Evolutionary conservation across 2,329 filamentous ascomycete species (phyloP).

Genomic region (Verticillium zaregamsianum): DNA sequence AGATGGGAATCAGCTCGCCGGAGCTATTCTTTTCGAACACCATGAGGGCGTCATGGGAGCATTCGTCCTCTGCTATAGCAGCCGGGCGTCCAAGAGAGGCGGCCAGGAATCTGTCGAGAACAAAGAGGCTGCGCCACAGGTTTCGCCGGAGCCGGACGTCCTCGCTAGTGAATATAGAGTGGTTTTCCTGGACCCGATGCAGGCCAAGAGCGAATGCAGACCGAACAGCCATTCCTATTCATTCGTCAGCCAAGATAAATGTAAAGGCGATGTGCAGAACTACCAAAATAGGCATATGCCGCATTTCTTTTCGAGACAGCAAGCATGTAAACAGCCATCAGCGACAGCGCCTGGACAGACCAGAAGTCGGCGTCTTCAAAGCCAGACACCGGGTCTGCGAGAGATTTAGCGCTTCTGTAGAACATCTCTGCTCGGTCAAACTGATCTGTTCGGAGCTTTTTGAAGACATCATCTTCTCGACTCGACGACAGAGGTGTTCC

Average conservation of each 20-base stretch:
- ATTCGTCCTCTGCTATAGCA: slow-evolving; percentile 59
- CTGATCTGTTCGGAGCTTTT: slow-evolving; percentile 42
- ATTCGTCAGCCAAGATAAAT: not conserved
- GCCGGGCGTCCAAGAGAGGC: slow-evolving; percentile 59
- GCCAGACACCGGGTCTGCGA: slow-evolving; percentile 39
- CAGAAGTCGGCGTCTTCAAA: slow-evolving; percentile 62
- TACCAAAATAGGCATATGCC: slow-evolving; percentile 56
- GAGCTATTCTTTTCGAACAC: slow-evolving; percentile 11
- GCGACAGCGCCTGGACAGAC: slow-evolving; percentile 58
- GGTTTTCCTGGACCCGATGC: slow-evolving; percentile 53
- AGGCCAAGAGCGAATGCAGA: slow-evolving; percentile 60
- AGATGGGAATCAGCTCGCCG: slow-evolving; percentile 6
- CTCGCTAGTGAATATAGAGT: slow-evolving; percentile 44
- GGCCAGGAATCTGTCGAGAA: slow-evolving; percentile 61
- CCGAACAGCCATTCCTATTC: slow-evolving; percentile 56
- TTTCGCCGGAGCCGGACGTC: slow-evolving; percentile 48
- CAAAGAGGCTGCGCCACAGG: slow-evolving; percentile 60
- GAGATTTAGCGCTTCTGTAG: slow-evolving; percentile 53
- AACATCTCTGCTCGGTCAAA: slow-evolving; percentile 57
- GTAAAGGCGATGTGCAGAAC: not conserved
- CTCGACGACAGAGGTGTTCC: slow-evolving; percentile 47
- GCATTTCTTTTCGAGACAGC: slow-evolving; percentile 58
- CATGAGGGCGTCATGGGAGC: slow-evolving; percentile 43
- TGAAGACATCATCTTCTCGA: slow-evolving; percentile 44
- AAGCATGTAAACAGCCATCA: slow-evolving; percentile 64